These are phyloP conservation scores for Capsella rubella DNA, from an alignment of 441 rosid species.

Conservation along the genomic window DNA sequence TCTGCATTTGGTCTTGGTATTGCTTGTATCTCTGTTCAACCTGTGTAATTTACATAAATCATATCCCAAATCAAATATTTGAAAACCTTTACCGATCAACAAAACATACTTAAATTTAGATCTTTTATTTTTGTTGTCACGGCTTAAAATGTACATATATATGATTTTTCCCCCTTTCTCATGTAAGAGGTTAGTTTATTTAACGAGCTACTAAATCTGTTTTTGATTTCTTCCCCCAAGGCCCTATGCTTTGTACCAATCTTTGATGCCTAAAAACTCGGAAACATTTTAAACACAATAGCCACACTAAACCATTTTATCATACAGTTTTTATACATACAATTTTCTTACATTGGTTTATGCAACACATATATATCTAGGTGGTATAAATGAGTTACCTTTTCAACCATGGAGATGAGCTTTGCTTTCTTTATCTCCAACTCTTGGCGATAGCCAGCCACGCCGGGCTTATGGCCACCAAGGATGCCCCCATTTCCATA, in stretches of 20 bases:
- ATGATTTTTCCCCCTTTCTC: neutral
- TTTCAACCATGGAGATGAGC: conserved; percentile 68
- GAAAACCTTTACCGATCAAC: conserved; percentile 1
- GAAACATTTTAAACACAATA: neutral
- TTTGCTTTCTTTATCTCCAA: conserved; percentile 66
- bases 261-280: neutral
- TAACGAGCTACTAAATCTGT: neutral
- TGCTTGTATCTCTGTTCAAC: conserved; percentile 73
- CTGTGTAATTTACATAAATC: conserved; percentile 38
- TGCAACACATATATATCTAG: neutral
- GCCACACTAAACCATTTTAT: neutral
- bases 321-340: neutral
- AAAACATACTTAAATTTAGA: neutral
- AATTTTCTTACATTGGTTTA: neutral
- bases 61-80: conserved; percentile 3
- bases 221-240: neutral
- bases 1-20: conserved; percentile 69
- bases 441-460: conserved; percentile 52
- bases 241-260: neutral
- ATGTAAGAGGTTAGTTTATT: neutral
- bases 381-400: conserved; percentile 50
- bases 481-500: conserved; percentile 48
- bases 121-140: neutral
- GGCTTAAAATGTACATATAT: neutral
- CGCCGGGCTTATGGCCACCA: conserved; percentile 42